Conservation (phyloP, 75 land plant species). For the Isoetes taiwanensis region DNA sequence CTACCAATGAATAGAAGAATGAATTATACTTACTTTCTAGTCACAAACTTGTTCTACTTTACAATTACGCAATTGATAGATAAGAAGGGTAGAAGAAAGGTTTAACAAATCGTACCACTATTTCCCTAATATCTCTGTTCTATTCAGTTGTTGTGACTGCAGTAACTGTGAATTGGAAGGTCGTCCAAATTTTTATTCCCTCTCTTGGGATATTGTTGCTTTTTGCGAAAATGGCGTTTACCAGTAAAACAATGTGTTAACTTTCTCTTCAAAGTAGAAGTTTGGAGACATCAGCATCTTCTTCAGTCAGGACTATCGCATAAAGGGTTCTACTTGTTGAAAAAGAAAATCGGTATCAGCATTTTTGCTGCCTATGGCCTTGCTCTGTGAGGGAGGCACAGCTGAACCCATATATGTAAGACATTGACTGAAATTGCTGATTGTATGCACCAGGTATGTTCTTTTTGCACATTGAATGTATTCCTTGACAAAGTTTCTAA, state of each 20-base stretch:
- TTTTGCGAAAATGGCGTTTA: conserved; percentile 88
- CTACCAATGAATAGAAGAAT: too few species aligned
- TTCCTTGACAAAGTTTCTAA: too few species aligned
- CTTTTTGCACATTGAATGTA: too few species aligned
- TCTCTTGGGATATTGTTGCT: conserved; percentile 80
- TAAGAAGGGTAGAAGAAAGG: too few species aligned
- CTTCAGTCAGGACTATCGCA: too few species aligned
- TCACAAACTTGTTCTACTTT: not conserved
- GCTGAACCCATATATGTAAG: conserved; percentile 63
- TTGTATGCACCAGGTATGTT: conserved; percentile 65
- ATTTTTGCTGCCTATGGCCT: conserved; percentile 88
- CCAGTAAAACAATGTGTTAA: conserved; percentile 89
- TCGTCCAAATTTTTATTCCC: conserved; percentile 79
- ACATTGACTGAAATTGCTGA: conserved; percentile 85
- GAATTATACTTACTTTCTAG: too few species aligned
- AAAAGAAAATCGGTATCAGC: conserved; percentile 69
- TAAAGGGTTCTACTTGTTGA: not conserved
- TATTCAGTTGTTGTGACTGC: conserved; percentile 93
- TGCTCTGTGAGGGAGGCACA: conserved; percentile 87
- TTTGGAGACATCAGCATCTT: too few species aligned
- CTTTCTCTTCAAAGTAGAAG: conserved; percentile 73
- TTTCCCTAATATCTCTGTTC: too few species aligned
- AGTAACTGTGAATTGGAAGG: conserved; percentile 71
- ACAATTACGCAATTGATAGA: too few species aligned
- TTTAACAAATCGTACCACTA: too few species aligned